phyloP scores from a whole-genome alignment of 352 stramenopile genomes.

The Globisporangium alternatum region DNA sequence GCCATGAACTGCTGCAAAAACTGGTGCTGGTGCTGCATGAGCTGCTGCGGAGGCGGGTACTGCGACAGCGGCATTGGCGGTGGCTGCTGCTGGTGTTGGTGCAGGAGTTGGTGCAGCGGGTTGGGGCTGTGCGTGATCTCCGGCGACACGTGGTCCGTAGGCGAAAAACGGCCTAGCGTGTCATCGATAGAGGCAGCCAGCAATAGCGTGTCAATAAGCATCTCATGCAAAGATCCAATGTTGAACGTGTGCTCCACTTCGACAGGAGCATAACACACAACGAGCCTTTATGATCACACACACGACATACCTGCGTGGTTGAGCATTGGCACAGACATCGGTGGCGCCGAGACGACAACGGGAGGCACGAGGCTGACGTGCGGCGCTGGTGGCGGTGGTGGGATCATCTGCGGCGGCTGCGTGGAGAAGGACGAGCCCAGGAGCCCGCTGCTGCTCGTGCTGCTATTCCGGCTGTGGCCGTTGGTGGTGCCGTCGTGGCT shows the following conservation, averaged over 20 bases:
- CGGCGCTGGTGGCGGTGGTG: constrained; percentile 15
- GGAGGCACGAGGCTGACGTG: constrained; percentile 18
- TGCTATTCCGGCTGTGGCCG: constrained; percentile 45
- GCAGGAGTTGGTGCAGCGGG: constrained; percentile 61
- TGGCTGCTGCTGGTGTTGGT: constrained; percentile 42
- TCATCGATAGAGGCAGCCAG: neutral
- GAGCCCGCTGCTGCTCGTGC: constrained; percentile 33
- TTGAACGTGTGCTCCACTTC: neutral
- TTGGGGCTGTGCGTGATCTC: constrained; percentile 69
- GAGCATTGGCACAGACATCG: constrained; percentile 10
- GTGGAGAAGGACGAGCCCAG: constrained; percentile 11
- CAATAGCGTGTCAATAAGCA: neutral
- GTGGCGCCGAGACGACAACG: constrained; percentile 15
- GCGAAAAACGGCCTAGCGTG: constrained; percentile 40
- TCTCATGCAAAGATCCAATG: constrained; percentile 5
- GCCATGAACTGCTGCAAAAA: constrained; percentile 63
- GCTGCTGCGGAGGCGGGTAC: constrained; percentile 27
- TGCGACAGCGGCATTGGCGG: constrained; percentile 16
- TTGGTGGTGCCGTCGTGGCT: constrained; percentile 17
- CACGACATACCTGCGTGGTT: constrained; percentile 17
- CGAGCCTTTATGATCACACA: neutral
- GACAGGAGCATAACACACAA: neutral
- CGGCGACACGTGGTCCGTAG: constrained; percentile 50
- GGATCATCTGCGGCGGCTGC: constrained; percentile 27
- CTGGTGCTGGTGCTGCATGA: constrained; percentile 41